Percentiles rank a stretch among this genome's conserved stretches.
Evolutionary conservation across 2,329 filamentous ascomycete species (phyloP).

Genomic region (Epichloe uncinata): DNA sequence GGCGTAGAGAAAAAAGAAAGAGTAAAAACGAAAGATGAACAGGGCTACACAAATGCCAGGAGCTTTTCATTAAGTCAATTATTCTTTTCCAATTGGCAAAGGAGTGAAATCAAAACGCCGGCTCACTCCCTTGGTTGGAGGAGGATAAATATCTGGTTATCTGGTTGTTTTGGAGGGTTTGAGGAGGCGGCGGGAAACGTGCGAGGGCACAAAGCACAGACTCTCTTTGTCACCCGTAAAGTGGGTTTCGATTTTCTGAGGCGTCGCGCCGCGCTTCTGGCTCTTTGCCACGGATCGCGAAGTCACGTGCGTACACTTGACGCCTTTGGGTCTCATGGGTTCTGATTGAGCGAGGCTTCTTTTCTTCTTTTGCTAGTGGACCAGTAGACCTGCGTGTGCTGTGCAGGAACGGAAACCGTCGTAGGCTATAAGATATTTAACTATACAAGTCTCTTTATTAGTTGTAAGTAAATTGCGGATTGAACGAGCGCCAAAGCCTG

Average conservation of each 20-base stretch:
- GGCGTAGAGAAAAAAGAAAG: not conserved
- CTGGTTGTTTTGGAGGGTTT: too few relatives aligned
- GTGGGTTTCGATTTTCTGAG: constrained; percentile 5
- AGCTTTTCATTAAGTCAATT: not conserved
- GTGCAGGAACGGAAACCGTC: not conserved
- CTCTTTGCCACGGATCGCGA: constrained; percentile 8
- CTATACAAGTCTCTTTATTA: too few relatives aligned
- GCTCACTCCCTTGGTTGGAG: too few relatives aligned
- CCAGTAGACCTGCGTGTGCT: not conserved
- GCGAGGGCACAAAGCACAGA: not conserved
- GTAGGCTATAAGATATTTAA: not conserved
- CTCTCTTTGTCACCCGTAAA: not conserved
- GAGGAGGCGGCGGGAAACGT: not conserved
- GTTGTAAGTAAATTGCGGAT: too few relatives aligned
- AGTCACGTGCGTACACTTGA: constrained; percentile 12
- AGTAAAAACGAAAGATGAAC: not conserved
- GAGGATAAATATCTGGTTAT: too few relatives aligned
- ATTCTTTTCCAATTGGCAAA: too few relatives aligned
- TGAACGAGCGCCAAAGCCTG: not conserved
- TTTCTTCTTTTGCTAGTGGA: not conserved
- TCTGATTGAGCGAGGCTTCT: not conserved
- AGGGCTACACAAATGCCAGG: not conserved
- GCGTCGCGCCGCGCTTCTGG: constrained; percentile 6
- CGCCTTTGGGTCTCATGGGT: not conserved
- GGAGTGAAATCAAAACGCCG: too few relatives aligned